Base-by-base conservation (phyloP, 495 filamentous ascomycete genomes). In the Penicillium mononematosum region DNA sequence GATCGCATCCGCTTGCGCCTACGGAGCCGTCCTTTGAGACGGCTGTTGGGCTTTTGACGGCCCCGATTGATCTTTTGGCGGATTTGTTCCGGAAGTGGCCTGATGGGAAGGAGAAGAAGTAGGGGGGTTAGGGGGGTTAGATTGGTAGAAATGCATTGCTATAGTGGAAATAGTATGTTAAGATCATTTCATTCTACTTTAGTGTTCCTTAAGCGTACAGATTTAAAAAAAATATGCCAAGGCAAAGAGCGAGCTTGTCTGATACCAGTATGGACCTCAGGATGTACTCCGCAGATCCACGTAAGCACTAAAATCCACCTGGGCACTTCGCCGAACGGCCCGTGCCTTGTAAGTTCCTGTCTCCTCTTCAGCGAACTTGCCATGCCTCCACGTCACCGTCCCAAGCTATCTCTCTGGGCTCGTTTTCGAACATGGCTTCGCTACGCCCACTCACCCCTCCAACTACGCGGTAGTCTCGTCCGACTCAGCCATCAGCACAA, bases 1-100 rank as follows among this genome's bases (percentile, higher is more conserved):
- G 80, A 16, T 76, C 77, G 45, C 83, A 86, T 65, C 83, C 83
- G 10, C 56, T 47, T 16, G 64, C 65, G 7, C 68, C 70, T 6
- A 59, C 44, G 24, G 61, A 66, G 24, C 67, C 59, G 22, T 62
- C 61, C 2, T 70, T 68, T 59, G 65, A 66, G 53, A 71, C 62
- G 8, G 66, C 56, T 29, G 62, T 54, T 44, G 62, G 56, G 4
- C 36, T 70, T 20, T 17, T 71, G 51, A 60, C 55, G 34, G 65
- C 67, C 55, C 69, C 69, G 12, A 38, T 71, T 19, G 67, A 70
- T 66, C 43, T 36, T 19, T 14, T 71, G 16, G 54, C 56, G 4
- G 65, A 71, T 66, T 50, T 68, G 48, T 68, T 71, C 55, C 51
- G 69, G n/a, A 70, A 69, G 54, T 70, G 69, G 66, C 66, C 69